A percentile compares a stretch with the other conserved stretches of the same genome.
Evolutionary conservation across 257 asterid genomes (phyloP).

Genomic region (Ehretia macrophylla): DNA sequence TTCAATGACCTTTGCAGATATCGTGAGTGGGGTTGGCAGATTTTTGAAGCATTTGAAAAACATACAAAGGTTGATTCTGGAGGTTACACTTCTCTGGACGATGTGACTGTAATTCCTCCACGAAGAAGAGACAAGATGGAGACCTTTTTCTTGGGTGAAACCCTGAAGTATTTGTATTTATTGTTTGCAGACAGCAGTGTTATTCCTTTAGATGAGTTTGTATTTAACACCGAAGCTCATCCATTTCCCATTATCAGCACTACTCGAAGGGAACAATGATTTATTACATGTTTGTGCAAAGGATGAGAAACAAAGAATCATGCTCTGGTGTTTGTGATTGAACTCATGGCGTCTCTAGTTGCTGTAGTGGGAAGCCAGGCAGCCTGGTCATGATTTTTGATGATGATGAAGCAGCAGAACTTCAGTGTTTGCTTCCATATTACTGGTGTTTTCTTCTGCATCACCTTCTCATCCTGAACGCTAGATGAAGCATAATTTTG

Average conservation of each 20-base stretch:
- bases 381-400: neutral
- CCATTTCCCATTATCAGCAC: constrained; percentile 64
- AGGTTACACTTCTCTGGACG: constrained; percentile 85
- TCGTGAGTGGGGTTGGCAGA: constrained; percentile 97
- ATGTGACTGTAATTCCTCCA: constrained; percentile 78
- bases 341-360: neutral
- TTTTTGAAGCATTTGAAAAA: constrained; percentile 93
- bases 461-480: neutral
- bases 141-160: constrained; percentile 91
- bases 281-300: constrained; percentile 14
- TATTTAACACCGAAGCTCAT: constrained; percentile 95
- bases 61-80: constrained; percentile 75
- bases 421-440: constrained; percentile 4
- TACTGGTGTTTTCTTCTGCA: neutral
- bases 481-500: neutral
- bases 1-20: constrained; percentile 44
- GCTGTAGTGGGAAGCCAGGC: constrained; percentile 8
- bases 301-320: constrained; percentile 10
- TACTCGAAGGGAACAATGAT: constrained; percentile 33
- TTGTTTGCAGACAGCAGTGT: constrained; percentile 47
- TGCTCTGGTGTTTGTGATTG: constrained; percentile 7
- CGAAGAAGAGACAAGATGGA: constrained; percentile 93
- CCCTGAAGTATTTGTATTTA: constrained; percentile 81
- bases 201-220: constrained; percentile 80
- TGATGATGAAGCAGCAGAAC: constrained; percentile 17